Percentiles rank a stretch among this genome's conserved stretches.
Evolutionary conservation across 2,329 filamentous ascomycete species (phyloP).

Genomic region (Verticillium klebahnii): DNA sequence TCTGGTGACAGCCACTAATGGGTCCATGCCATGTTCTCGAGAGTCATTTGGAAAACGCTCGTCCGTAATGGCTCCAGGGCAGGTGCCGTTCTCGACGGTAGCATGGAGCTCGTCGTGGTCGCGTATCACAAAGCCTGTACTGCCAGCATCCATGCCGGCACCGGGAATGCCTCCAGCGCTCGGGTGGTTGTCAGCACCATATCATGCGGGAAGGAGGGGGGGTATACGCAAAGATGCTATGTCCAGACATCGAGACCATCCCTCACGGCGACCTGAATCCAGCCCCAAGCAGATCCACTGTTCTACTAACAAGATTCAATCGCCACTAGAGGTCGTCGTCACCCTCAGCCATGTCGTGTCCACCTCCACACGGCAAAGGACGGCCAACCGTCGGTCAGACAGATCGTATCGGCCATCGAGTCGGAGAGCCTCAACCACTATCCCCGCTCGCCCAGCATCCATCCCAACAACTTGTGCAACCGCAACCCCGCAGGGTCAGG

Average conservation of each 20-base stretch:
- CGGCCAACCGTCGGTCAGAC: neutral
- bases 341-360: neutral
- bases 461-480: neutral
- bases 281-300: too few relatives aligned
- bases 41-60: too few relatives aligned
- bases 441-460: neutral
- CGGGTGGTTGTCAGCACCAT: neutral
- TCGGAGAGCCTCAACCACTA: neutral
- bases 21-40: too few relatives aligned
- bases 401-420: neutral
- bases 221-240: too few relatives aligned
- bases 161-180: too few relatives aligned
- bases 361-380: too few relatives aligned
- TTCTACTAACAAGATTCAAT: too few relatives aligned
- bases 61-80: neutral
- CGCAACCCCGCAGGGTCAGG: neutral
- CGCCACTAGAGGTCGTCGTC: too few relatives aligned
- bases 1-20: neutral
- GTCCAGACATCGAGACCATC: too few relatives aligned
- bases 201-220: too few relatives aligned
- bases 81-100: neutral
- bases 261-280: too few relatives aligned
- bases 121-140: neutral
- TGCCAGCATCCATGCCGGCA: neutral
- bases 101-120: neutral